phyloP scores from a whole-genome alignment of 2,329 filamentous ascomycete species.

The Diaporthe ilicicola region DNA sequence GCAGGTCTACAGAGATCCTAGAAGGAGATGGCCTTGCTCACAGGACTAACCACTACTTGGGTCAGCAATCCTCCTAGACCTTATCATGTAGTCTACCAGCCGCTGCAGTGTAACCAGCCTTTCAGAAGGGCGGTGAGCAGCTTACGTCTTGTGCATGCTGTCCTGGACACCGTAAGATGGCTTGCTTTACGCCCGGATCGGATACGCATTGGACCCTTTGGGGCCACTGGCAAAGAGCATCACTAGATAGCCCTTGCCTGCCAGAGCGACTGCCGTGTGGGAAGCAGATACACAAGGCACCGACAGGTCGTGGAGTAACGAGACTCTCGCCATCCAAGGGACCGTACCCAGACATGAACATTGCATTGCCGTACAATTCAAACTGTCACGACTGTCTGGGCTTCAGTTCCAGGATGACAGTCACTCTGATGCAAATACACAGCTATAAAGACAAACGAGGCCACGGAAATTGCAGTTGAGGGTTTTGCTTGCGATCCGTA shows the following conservation, averaged over 20 bases:
- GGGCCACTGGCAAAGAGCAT: conserved; percentile 88
- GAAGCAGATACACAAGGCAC: conserved; percentile 80
- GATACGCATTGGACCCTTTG: too few relatives aligned
- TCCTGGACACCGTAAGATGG: too few relatives aligned
- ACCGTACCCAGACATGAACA: conserved; percentile 81
- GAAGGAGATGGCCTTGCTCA: not conserved
- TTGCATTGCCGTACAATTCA: conserved; percentile 75
- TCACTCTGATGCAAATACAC: not conserved
- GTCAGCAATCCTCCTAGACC: not conserved
- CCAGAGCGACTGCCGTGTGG: conserved; percentile 72
- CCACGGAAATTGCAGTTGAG: not conserved
- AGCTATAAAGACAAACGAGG: not conserved
- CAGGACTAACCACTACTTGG: not conserved
- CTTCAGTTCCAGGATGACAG: not conserved
- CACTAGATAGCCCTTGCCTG: conserved; percentile 74
- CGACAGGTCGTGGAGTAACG: conserved; percentile 85
- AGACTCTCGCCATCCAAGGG: conserved; percentile 75
- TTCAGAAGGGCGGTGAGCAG: not conserved
- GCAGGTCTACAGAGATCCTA: not conserved
- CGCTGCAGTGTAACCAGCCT: not conserved
- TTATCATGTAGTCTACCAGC: not conserved
- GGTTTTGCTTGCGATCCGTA: not conserved
- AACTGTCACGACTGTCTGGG: conserved; percentile 77
- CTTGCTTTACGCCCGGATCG: too few relatives aligned
- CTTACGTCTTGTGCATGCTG: not conserved